Evolutionary conservation across 1,284 basidiomycete genomes (phyloP).

Genomic region (Moesziomyces sp.): DNA sequence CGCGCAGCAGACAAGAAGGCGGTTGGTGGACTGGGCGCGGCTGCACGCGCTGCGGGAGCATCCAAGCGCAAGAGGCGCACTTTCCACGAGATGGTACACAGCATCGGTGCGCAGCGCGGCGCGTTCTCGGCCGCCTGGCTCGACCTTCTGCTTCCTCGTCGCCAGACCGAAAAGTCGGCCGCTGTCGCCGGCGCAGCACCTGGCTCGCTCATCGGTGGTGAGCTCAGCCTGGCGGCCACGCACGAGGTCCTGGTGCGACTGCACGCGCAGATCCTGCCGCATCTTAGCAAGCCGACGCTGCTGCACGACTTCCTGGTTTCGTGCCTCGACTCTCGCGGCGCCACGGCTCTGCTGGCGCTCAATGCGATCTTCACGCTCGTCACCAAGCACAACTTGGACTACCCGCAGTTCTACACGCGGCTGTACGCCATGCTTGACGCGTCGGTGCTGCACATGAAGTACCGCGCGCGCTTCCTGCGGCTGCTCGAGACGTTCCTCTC

Average conservation of each 20-base stretch:
- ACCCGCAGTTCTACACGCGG: slow-evolving; percentile 93
- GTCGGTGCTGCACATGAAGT: slow-evolving; percentile 88
- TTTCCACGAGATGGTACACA: slow-evolving; percentile 72
- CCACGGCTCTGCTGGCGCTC: slow-evolving; percentile 87
- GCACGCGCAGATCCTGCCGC: slow-evolving; percentile 85
- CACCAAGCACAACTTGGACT: slow-evolving; percentile 92
- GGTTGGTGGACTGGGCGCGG: slow-evolving; percentile 27
- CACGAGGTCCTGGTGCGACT: slow-evolving; percentile 80
- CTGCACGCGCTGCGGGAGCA: slow-evolving; percentile 28
- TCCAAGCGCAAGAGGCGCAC: slow-evolving; percentile 61
- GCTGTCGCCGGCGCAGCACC: slow-evolving; percentile 10
- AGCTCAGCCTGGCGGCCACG: slow-evolving; percentile 69
- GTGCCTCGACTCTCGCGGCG: slow-evolving; percentile 78
- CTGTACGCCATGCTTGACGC: slow-evolving; percentile 82
- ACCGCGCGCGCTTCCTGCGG: slow-evolving; percentile 93
- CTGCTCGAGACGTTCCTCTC: slow-evolving; percentile 88
- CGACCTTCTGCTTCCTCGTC: slow-evolving; percentile 73
- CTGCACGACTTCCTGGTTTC: slow-evolving; percentile 94
- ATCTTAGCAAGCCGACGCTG: slow-evolving; percentile 77
- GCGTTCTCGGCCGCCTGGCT: slow-evolving; percentile 84
- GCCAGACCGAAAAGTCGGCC: slow-evolving; percentile 16
- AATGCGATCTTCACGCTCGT: slow-evolving; percentile 93
- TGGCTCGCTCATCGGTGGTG: slow-evolving; percentile 68
- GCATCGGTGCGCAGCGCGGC: slow-evolving; percentile 78
- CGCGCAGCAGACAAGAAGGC: slow-evolving; percentile 30